A percentile compares a stretch with the other conserved stretches of the same genome.
Evolutionary conservation across 2,329 filamentous ascomycete genomes (phyloP).

Genomic region (Neopestalotiopsis sp.): DNA sequence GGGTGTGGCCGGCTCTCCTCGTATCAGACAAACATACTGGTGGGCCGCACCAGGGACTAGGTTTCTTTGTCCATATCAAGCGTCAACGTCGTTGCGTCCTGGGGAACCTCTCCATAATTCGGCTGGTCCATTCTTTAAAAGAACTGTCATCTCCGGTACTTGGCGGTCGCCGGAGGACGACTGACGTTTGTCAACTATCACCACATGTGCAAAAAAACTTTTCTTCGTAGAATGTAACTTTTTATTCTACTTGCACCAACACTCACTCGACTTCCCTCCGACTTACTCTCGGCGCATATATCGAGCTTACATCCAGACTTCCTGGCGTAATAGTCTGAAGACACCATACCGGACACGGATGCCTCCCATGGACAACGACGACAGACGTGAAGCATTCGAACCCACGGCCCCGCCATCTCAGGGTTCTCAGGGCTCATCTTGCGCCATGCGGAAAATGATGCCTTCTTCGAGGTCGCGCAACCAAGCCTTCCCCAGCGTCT

Average conservation of each 20-base stretch:
- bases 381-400: neutral
- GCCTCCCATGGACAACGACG: neutral
- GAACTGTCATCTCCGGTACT: slow-evolving; percentile 15
- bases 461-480: neutral
- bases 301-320: neutral
- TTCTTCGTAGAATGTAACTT: neutral
- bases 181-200: neutral
- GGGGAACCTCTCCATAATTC: slow-evolving; percentile 1
- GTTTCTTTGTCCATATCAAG: slow-evolving; percentile 10
- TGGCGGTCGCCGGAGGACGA: neutral
- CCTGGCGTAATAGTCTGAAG: neutral
- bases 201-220: neutral
- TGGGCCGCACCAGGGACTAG: slow-evolving; percentile 12
- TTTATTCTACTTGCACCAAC: neutral
- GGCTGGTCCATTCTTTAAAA: slow-evolving; percentile 1
- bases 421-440: neutral
- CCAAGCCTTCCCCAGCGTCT: neutral
- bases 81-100: neutral
- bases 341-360: neutral
- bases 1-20: neutral
- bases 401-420: neutral
- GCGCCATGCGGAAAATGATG: neutral
- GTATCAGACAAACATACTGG: slow-evolving; percentile 16
- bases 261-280: neutral
- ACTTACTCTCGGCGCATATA: neutral